Base-by-base conservation (phyloP, 768 basidiomycete genomes). In the Suillus discolor region DNA sequence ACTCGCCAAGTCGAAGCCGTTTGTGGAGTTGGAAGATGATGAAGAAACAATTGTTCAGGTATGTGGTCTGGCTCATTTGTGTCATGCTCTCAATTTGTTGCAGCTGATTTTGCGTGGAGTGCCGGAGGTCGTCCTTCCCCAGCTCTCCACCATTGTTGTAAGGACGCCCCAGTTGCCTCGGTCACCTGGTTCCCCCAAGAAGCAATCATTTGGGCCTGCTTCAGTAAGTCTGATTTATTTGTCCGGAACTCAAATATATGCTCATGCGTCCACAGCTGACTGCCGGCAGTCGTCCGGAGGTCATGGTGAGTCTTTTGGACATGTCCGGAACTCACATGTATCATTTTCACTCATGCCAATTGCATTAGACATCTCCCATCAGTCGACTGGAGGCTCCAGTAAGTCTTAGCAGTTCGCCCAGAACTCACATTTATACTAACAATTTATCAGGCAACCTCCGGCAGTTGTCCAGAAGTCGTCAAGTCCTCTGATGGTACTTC, bases 81-180 rank as follows among this genome's bases (percentile, higher is more conserved):
- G n/a, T 7, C n/a, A 11, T 47, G 1, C 4, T 12, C 20, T 12
- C 7, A n/a, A 20, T n/a, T 4, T n/a, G 11, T 47, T 47, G 20
- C 3, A 47, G 45, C 45, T 11, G 4, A 11, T 7, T n/a, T 11
- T 0, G 2, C 1, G 45, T 11, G 45, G 45, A n/a, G n/a, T n/a
- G 45, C 45, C 1, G 2, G 45, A n/a, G 45, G n/a, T 47, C 11
- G 1, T n/a, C 45, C 45, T n/a, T n/a, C 45, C n/a, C 20, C 4
- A 2, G n/a, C 45, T n/a, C 45, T n/a, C 45, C 45, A 47, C 45
- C n/a, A 47, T 47, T 47, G 4, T 5, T n/a, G 11, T 4, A 11
- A 47, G 45, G 45, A n/a, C 0, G 2, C n/a, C 45, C 7, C 0
- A 0, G 2, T 47, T 4, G 0, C n/a, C 20, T 47, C n/a, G 3